Evolutionary conservation across 1,139 yeast species (phyloP).

Genomic region (Lodderomyces parapsilosis): DNA sequence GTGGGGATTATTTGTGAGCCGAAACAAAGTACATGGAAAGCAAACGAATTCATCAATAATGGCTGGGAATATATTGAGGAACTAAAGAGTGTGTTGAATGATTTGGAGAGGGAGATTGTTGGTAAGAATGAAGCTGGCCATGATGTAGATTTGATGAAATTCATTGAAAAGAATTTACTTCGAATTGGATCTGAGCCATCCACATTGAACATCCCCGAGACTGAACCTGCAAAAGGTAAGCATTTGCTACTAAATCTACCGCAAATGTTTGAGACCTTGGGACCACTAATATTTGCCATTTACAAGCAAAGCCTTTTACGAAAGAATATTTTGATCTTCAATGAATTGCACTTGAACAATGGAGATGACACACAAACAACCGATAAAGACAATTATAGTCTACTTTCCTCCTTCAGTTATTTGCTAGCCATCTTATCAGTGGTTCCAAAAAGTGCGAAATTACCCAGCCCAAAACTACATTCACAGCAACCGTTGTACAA

Average conservation of each 20-base stretch:
- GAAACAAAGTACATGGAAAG: constrained; percentile 42
- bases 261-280: constrained; percentile 51
- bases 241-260: constrained; percentile 55
- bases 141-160: constrained; percentile 10
- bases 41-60: constrained; percentile 48
- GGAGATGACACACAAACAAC: constrained; percentile 2
- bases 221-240: constrained; percentile 20
- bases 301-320: constrained; percentile 71
- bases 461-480: constrained; percentile 14
- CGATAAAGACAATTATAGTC: constrained; percentile 1
- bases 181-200: not conserved
- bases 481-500: constrained; percentile 57
- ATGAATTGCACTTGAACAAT: constrained; percentile 30
- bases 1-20: constrained; percentile 61
- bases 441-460: constrained; percentile 30
- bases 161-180: constrained; percentile 7
- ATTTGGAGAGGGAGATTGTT: constrained; percentile 19
- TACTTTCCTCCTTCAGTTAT: constrained; percentile 31
- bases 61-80: constrained; percentile 58
- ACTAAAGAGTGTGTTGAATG: constrained; percentile 42
- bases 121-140: constrained; percentile 17
- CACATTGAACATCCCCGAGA: constrained; percentile 2
- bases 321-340: constrained; percentile 58
- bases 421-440: constrained; percentile 35
- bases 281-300: constrained; percentile 69